Percentiles rank a stretch among this genome's conserved stretches.
phyloP scores from a whole-genome alignment of 192 early-diverging fungal species.

The Backusella circina region DNA sequence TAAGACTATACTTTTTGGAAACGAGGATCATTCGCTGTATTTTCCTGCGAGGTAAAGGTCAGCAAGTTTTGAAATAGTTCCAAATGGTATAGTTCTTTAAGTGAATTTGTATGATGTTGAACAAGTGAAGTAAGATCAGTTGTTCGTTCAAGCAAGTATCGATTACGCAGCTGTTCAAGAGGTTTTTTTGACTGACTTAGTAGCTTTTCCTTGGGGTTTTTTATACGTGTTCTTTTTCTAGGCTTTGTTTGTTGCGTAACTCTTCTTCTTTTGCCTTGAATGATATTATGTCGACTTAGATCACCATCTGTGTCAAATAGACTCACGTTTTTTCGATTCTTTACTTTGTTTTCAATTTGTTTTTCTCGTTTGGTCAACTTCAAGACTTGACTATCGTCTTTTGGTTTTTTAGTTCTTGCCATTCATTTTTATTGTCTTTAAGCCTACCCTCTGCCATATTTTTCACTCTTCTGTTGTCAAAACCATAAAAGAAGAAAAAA shows the following conservation, averaged over 20 bases:
- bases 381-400: not conserved
- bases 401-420: not conserved
- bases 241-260: not conserved
- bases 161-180: slow-evolving; percentile 38
- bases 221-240: not conserved
- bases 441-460: not conserved
- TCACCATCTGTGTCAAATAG: slow-evolving; percentile 38
- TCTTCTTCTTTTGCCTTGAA: slow-evolving; percentile 13
- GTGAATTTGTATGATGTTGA: slow-evolving; percentile 47
- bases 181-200: slow-evolving; percentile 33
- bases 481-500: not conserved
- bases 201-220: not conserved
- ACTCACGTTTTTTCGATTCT: slow-evolving; percentile 1
- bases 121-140: slow-evolving; percentile 43
- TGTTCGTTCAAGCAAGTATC: slow-evolving; percentile 35
- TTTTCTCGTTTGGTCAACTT: slow-evolving; percentile 48
- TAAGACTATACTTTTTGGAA: slow-evolving; percentile 32
- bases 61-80: slow-evolving; percentile 49
- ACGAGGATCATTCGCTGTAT: slow-evolving; percentile 50
- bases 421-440: not conserved
- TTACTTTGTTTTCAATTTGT: slow-evolving; percentile 13
- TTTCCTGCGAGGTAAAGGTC: slow-evolving; percentile 50
- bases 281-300: slow-evolving; percentile 29
- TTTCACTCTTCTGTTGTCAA: not conserved
- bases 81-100: slow-evolving; percentile 57